These are phyloP conservation scores for Curvularia verruculosa DNA, from an alignment of 2,329 filamentous ascomycete species.

Conservation along the genomic window DNA sequence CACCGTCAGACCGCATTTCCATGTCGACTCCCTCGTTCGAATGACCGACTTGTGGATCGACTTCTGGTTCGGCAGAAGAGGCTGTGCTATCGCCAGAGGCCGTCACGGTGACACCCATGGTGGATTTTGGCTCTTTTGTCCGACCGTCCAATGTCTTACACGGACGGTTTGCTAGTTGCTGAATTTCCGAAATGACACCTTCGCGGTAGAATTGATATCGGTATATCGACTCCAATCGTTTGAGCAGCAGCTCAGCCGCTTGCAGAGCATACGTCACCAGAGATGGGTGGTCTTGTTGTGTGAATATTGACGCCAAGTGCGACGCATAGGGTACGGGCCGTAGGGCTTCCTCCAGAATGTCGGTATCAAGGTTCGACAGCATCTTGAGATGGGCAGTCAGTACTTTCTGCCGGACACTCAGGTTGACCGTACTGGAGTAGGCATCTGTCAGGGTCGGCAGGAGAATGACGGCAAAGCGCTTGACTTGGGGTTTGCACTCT, in stretches of 20 bases:
- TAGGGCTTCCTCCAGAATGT: conserved; percentile 83
- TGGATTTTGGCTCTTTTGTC: conserved; percentile 35
- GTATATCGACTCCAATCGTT: conserved; percentile 84
- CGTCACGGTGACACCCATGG: conserved; percentile 32
- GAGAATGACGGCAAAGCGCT: conserved; percentile 89
- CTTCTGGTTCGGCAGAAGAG: conserved; percentile 39
- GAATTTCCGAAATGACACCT: conserved; percentile 90
- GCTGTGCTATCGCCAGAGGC: conserved; percentile 32
- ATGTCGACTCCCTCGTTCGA: conserved; percentile 61
- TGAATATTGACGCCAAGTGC: conserved; percentile 91
- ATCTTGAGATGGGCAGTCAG: conserved; percentile 96
- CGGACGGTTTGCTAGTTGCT: conserved; percentile 70
- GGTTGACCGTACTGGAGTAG: conserved; percentile 96
- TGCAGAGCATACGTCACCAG: conserved; percentile 87
- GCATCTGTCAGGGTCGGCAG: conserved; percentile 95
- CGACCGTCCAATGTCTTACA: conserved; percentile 40
- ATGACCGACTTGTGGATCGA: conserved; percentile 57
- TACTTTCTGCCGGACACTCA: conserved; percentile 93
- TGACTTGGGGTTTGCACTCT: conserved; percentile 83
- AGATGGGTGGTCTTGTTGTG: conserved; percentile 89
- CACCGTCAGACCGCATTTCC: conserved; percentile 60
- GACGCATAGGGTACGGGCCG: conserved; percentile 92
- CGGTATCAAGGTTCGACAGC: conserved; percentile 89
- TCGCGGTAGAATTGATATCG: conserved; percentile 97
- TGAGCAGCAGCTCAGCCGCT: conserved; percentile 85